Conservation (phyloP, 805 yeast genomes). For the Zygosaccharomyces lentus region DNA sequence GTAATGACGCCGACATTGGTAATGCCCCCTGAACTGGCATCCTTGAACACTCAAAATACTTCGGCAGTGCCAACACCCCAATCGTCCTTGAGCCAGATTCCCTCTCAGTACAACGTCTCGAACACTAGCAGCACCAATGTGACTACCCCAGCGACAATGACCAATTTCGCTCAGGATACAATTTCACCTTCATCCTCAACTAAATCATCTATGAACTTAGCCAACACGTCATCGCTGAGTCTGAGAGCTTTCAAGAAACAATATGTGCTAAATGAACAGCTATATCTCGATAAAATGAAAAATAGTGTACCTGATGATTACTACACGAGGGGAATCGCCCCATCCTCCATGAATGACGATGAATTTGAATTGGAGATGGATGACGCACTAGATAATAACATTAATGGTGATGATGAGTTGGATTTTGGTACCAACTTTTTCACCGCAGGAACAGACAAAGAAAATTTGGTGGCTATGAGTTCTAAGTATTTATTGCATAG, state of each 20-base stretch:
- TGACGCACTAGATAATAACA: constrained; percentile 20
- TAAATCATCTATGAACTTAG: constrained; percentile 17
- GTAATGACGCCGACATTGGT: constrained; percentile 23
- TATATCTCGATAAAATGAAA: constrained; percentile 58
- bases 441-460: constrained; percentile 21
- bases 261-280: constrained; percentile 53
- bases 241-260: constrained; percentile 27
- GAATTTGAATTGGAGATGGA: constrained; percentile 23
- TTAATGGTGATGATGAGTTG: constrained; percentile 30
- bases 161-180: constrained; percentile 10
- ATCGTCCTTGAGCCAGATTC: constrained; percentile 8
- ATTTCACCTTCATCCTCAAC: constrained; percentile 20
- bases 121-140: constrained; percentile 7
- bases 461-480: constrained; percentile 26
- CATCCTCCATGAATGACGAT: constrained; percentile 32
- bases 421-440: constrained; percentile 29
- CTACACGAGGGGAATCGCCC: constrained; percentile 60
- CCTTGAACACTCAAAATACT: constrained; percentile 23
- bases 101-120: constrained; percentile 12
- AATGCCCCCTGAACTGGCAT: constrained; percentile 28
- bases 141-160: constrained; percentile 5
- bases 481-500: constrained; percentile 25
- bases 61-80: constrained; percentile 18
- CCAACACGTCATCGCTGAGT: constrained; percentile 11
- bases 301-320: constrained; percentile 65